A percentile compares a stretch with the other conserved stretches of the same genome.
Evolutionary conservation across 192 early-diverging fungal species (phyloP).

Genomic region (Podila minutissima): DNA sequence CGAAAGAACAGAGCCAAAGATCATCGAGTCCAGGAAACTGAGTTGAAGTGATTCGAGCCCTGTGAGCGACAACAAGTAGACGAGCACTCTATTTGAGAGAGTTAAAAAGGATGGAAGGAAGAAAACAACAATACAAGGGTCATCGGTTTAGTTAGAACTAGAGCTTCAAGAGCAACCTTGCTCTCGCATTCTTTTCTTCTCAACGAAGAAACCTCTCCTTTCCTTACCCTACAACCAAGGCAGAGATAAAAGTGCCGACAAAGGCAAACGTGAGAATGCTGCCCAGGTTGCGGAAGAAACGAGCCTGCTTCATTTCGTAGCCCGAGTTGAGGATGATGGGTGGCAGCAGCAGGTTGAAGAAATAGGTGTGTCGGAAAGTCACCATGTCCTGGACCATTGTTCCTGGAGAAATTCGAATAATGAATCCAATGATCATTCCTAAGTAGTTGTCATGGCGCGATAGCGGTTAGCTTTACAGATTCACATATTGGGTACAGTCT

Average conservation of each 20-base stretch:
- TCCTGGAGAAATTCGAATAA: constrained; percentile 67
- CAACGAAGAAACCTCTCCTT: neutral
- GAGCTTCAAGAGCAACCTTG: neutral
- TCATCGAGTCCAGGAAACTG: constrained; percentile 91
- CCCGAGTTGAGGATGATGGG: constrained; percentile 98
- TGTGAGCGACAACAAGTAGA: constrained; percentile 74
- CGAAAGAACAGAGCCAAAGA: constrained; percentile 93
- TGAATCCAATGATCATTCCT: constrained; percentile 77
- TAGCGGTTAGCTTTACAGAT: neutral
- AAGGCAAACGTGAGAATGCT: constrained; percentile 95
- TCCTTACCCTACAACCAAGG: constrained; percentile 85
- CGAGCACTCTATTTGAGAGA: constrained; percentile 57
- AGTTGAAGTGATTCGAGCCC: constrained; percentile 77
- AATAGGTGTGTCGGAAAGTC: constrained; percentile 90
- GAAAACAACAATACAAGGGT: constrained; percentile 15
- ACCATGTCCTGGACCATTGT: constrained; percentile 80
- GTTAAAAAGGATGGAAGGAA: constrained; percentile 12
- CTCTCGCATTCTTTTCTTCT: too few relatives aligned
- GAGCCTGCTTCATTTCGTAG: constrained; percentile 91
- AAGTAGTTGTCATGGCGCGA: neutral
- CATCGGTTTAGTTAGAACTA: constrained; percentile 2
- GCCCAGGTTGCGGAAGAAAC: constrained; percentile 89
- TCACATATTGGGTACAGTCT: neutral
- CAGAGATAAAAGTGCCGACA: constrained; percentile 91
- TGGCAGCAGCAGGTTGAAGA: constrained; percentile 96